These are phyloP conservation scores for Acacia confusa DNA, from an alignment of 306 rosid genomes.

Conservation along the genomic window DNA sequence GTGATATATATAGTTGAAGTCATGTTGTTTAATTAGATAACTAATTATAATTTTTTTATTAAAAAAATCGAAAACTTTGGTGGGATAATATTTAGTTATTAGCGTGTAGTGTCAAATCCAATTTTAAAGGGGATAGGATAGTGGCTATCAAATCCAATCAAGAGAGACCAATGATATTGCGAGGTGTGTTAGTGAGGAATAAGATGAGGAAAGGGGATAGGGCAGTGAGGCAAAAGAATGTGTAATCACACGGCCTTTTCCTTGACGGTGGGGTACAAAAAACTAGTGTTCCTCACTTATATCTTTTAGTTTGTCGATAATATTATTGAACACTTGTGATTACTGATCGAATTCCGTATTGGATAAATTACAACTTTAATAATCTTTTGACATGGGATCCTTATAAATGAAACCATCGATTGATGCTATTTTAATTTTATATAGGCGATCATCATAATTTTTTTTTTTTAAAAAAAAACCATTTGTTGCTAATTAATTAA, in stretches of 20 bases:
- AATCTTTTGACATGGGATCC: neutral
- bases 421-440: neutral
- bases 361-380: neutral
- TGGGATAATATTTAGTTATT: too few relatives aligned
- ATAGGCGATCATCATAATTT: neutral
- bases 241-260: conserved; percentile 35
- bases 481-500: neutral
- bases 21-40: too few relatives aligned
- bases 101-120: too few relatives aligned
- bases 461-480: neutral
- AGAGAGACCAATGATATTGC: neutral
- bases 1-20: too few relatives aligned
- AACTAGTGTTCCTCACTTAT: neutral
- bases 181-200: neutral
- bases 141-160: neutral
- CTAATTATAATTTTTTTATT: too few relatives aligned
- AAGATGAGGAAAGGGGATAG: neutral
- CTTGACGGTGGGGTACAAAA: conserved; percentile 43
- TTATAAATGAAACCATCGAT: neutral
- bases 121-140: too few relatives aligned
- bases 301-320: too few relatives aligned
- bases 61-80: too few relatives aligned
- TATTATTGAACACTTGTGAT: neutral
- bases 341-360: neutral
- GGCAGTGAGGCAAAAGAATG: conserved; percentile 27